Evolutionary conservation across 768 basidiomycete genomes (phyloP).

Genomic region (Lactifluus pinguis): DNA sequence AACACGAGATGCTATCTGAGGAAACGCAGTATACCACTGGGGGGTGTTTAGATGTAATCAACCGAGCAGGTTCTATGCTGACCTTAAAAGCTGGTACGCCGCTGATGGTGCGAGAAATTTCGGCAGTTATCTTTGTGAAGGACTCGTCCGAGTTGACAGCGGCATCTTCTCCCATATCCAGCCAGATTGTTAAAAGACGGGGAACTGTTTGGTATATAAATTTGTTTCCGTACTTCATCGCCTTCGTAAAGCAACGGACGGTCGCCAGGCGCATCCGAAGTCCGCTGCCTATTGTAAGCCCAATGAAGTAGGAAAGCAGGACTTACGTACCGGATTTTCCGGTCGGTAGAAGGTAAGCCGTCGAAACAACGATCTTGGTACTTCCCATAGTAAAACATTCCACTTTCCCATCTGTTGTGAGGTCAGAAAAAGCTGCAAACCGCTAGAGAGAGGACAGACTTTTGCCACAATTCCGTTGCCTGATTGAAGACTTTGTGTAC

Average conservation of each 20-base stretch:
- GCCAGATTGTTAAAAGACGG: constrained; percentile 87
- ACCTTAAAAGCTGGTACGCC: constrained; percentile 77
- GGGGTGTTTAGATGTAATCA: constrained; percentile 4
- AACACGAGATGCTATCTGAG: constrained; percentile 93
- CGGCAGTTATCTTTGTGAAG: constrained; percentile 48
- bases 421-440: not conserved
- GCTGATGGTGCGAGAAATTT: constrained; percentile 46
- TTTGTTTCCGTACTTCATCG: constrained; percentile 80
- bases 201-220: constrained; percentile 95
- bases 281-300: constrained; percentile 34
- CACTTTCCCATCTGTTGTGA: constrained; percentile 64
- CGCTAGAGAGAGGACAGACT: constrained; percentile 30
- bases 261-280: constrained; percentile 58
- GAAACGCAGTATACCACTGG: constrained; percentile 94
- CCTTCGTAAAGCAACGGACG: constrained; percentile 55
- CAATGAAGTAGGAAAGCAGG: not conserved
- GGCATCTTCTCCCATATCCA: constrained; percentile 72
- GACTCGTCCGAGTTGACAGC: constrained; percentile 25
- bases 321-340: constrained; percentile 34
- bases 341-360: constrained; percentile 37
- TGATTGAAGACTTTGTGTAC: constrained; percentile 52
- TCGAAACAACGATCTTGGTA: constrained; percentile 79
- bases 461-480: constrained; percentile 41
- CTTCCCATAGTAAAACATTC: constrained; percentile 76
- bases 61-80: constrained; percentile 13